These are phyloP conservation scores for Falciphora oryzae DNA, from an alignment of 2,329 filamentous ascomycete genomes.

Conservation along the genomic window DNA sequence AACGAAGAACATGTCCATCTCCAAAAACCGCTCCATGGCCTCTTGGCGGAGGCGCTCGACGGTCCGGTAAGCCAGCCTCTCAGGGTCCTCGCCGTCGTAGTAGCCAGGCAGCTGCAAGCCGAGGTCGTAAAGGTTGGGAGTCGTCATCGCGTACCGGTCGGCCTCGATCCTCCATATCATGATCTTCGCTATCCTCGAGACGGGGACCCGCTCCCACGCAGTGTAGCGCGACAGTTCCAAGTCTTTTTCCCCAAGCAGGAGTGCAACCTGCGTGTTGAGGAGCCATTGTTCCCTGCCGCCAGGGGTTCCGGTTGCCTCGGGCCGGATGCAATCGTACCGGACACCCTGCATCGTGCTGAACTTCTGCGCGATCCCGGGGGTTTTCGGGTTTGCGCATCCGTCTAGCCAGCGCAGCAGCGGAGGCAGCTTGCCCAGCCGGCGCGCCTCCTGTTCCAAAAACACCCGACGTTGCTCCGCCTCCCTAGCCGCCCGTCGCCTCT, in stretches of 20 bases:
- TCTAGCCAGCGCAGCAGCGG: constrained; percentile 58
- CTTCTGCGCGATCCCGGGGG: constrained; percentile 42
- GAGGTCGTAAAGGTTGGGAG: constrained; percentile 44
- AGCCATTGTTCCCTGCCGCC: constrained; percentile 62
- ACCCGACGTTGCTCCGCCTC: constrained; percentile 46
- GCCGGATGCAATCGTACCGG: constrained; percentile 57
- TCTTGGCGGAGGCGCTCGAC: constrained; percentile 42
- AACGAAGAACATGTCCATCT: constrained; percentile 61
- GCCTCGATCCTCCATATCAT: constrained; percentile 55
- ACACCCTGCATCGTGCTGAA: constrained; percentile 55
- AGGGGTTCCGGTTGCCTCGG: constrained; percentile 43
- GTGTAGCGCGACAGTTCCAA: constrained; percentile 53
- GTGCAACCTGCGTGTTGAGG: constrained; percentile 57
- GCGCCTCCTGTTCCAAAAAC: constrained; percentile 49
- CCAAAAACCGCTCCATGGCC: constrained; percentile 47
- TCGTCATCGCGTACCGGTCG: constrained; percentile 49
- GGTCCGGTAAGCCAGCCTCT: constrained; percentile 34
- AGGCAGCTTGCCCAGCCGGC: constrained; percentile 51
- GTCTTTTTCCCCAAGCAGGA: constrained; percentile 61
- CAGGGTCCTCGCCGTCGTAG: constrained; percentile 42
- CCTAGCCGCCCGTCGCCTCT: constrained; percentile 34
- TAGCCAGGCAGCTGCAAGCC: constrained; percentile 47
- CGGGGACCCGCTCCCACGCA: constrained; percentile 51
- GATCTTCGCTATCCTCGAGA: constrained; percentile 48
- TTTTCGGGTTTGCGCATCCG: constrained; percentile 44